Evolutionary conservation across 129 eudicot species (phyloP), one percentile per base, ranked within the genome.

Genomic region (Flaveria brownii): DNA sequence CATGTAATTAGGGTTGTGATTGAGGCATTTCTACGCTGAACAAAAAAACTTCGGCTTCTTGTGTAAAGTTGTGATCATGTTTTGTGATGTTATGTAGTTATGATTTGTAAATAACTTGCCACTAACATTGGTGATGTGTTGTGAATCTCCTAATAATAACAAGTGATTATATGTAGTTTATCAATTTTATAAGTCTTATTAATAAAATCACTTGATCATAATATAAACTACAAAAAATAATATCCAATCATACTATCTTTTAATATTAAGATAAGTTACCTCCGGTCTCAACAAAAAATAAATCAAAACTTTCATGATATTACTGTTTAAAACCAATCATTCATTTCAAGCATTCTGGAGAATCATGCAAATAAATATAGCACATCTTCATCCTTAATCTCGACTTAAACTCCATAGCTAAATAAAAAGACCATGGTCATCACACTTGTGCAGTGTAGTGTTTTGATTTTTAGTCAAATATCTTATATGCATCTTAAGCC

Each of bases 61-160:
- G 4, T 85, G 90, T 87, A 86, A 83, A 82, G 84, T 74, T 76
- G 77, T 70, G 80, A 42, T 49, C 47, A 54, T 64, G 16, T 14
- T 75, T 26, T 76, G 46, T 41, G 26, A 41, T 51, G 70, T 51
- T 11, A 33, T 20, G 65, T 36, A 66, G 64, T 14, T 69, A 46
- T 59, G 70, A 28, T 56, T 11, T 78, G 82, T 71, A 78, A 47
- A 78, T 78, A 76, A 55, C 73, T 52, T 67, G 65, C 63, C 59
- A 59, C 60, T 43, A 43, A 16, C 45, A 26, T 56, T 55, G 60
- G 59, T 77, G 61, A 18, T 68, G 68, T 77, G 63, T 60, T 46
- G 25, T 70, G 76, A 51, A 23, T 54, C 45, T 52, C 68, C 55
- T 55, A 76, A 42, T 22, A 66, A 66, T 66, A 76, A 76, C 80